Evolutionary conservation across 805 yeast genomes (phyloP).

Genomic region (Soucietia sequanensis): DNA sequence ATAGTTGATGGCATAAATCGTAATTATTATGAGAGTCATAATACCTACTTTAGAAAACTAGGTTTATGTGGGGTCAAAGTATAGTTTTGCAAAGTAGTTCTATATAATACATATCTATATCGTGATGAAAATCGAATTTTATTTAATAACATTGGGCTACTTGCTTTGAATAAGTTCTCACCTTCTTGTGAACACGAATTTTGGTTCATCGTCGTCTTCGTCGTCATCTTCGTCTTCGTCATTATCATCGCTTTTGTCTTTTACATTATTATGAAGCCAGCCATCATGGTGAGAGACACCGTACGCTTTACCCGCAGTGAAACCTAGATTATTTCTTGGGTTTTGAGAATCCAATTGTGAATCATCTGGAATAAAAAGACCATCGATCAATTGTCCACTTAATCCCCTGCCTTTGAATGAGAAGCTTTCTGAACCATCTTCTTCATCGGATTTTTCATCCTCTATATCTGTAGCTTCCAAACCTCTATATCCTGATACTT

Average conservation of each 20-base stretch:
- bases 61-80: constrained; percentile 28
- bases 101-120: background rate
- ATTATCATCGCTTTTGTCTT: constrained; percentile 1
- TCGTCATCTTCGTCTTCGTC: constrained; percentile 26
- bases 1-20: constrained; percentile 8
- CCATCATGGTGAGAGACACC: no score
- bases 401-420: constrained; percentile 1
- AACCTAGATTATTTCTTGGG: no score
- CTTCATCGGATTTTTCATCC: constrained; percentile 1
- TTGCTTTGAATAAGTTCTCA: no score
- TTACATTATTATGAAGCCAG: no score
- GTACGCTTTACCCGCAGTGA: no score
- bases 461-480: background rate
- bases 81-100: background rate
- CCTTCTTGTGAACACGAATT: constrained; percentile 29
- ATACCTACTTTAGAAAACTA: constrained; percentile 36
- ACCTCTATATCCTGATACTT: constrained; percentile 6
- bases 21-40: constrained; percentile 31
- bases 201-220: constrained; percentile 31
- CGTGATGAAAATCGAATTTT: constrained; percentile 1
- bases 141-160: background rate
- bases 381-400: no score
- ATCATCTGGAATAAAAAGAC: constrained; percentile 7
- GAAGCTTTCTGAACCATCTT: constrained; percentile 1
- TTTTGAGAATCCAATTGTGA: no score